These are phyloP conservation scores for Calocybe cyanea DNA, from an alignment of 768 basidiomycete species.

Conservation along the genomic window DNA sequence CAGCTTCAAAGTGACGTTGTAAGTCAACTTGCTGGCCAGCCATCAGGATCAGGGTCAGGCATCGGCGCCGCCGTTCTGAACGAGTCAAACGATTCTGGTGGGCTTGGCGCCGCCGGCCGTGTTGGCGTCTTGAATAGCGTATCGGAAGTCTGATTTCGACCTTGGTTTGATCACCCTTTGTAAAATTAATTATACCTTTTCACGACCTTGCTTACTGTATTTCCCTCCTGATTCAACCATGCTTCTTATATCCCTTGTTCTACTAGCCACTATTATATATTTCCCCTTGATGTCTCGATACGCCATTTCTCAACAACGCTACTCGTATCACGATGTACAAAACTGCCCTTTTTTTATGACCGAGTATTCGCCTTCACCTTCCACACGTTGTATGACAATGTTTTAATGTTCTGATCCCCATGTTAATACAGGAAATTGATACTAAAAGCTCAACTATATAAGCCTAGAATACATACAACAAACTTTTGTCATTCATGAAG, in stretches of 20 bases:
- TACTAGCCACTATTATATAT: no score
- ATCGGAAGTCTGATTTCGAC: constrained; percentile 33
- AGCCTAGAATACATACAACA: not conserved
- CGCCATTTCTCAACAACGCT: no score
- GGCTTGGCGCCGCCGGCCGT: constrained; percentile 39
- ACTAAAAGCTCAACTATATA: not conserved
- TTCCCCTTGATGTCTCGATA: no score
- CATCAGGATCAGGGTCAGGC: constrained; percentile 21
- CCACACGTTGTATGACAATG: not conserved
- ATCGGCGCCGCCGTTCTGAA: constrained; percentile 25
- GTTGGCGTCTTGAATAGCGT: constrained; percentile 53
- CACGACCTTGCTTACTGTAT: no score
- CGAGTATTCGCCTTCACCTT: no score
- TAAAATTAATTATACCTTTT: constrained; percentile 8
- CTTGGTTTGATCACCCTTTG: not conserved
- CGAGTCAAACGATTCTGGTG: constrained; percentile 35
- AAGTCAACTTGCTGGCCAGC: constrained; percentile 39
- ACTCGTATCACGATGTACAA: no score
- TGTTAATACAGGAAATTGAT: constrained; percentile 1
- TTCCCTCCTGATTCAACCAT: no score
- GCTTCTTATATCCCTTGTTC: not conserved
- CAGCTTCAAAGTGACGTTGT: constrained; percentile 75
- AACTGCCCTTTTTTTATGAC: no score
- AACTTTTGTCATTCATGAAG: not conserved
- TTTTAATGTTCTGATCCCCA: not conserved